phyloP scores from a whole-genome alignment of 257 asterid genomes.

The Solanum tacnaense region DNA sequence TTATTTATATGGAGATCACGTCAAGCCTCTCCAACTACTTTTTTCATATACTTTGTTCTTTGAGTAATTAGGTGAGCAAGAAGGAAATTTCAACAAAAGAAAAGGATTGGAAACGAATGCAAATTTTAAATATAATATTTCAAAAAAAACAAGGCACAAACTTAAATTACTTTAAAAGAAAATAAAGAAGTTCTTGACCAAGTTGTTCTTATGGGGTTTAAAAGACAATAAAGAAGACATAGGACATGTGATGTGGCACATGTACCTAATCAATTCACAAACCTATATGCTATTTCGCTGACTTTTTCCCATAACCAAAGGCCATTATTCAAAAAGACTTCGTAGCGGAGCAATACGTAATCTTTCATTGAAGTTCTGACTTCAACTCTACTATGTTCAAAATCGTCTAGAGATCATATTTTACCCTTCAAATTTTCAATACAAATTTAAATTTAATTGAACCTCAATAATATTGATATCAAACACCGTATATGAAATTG shows the following conservation, averaged over 20 bases:
- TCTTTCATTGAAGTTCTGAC: fast-evolving
- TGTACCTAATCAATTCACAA: conserved; percentile 2
- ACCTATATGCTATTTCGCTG: neutral
- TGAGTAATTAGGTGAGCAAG: neutral
- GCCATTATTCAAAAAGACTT: neutral
- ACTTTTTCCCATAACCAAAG: neutral
- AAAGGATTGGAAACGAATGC: neutral
- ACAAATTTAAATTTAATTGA: neutral
- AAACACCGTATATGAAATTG: too few relatives aligned
- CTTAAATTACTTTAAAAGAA: neutral
- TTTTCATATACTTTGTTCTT: neutral
- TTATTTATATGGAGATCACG: neutral
- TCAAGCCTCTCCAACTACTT: neutral
- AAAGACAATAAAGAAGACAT: neutral
- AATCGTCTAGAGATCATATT: neutral
- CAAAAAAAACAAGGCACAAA: neutral
- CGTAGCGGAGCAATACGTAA: fast-evolving
- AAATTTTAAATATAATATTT: neutral
- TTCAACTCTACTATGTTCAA: fast-evolving
- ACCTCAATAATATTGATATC: neutral
- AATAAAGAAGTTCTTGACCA: neutral
- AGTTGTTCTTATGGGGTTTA: neutral
- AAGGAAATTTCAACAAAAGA: neutral
- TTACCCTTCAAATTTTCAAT: fast-evolving
- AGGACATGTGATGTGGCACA: neutral